Percentiles rank a stretch among this genome's conserved stretches.
These are phyloP conservation scores for Exophiala alcalophila DNA, from an alignment of 2,329 filamentous ascomycete genomes.

Conservation along the genomic window DNA sequence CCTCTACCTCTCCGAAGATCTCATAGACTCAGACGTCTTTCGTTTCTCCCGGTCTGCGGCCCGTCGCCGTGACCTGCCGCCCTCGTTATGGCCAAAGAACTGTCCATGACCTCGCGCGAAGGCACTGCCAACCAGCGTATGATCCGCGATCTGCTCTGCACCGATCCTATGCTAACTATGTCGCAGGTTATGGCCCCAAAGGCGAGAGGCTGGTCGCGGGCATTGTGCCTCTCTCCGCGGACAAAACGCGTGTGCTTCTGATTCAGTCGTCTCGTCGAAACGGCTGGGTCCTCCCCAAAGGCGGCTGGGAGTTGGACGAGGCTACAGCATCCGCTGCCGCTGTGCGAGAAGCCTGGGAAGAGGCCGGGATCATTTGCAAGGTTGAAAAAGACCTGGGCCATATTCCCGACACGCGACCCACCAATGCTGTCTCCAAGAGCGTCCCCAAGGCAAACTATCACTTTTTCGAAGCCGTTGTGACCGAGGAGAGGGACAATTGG, in stretches of 20 bases:
- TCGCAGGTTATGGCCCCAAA: conserved; percentile 79
- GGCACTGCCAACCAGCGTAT: conserved; percentile 51
- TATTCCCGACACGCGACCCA: conserved; percentile 73
- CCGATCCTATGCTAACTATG: conserved; percentile 11
- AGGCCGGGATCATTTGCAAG: conserved; percentile 84
- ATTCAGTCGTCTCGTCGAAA: conserved; percentile 89
- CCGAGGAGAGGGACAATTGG: conserved; percentile 81
- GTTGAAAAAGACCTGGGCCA: conserved; percentile 82
- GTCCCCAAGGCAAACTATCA: conserved; percentile 66
- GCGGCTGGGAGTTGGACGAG: conserved; percentile 96
- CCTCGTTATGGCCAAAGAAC: conserved; percentile 23
- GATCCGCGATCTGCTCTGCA: conserved; percentile 21
- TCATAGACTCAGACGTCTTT: conserved; percentile 5
- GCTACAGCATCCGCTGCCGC: conserved; percentile 78
- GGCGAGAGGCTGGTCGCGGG: conserved; percentile 95
- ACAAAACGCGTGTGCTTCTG: conserved; percentile 83
- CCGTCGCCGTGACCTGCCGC: conserved; percentile 4
- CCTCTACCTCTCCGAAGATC: conserved; percentile 2
- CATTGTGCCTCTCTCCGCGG: conserved; percentile 81
- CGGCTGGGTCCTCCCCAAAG: conserved; percentile 96
- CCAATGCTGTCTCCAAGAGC: conserved; percentile 50
- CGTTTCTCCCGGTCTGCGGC: conserved; percentile 4
- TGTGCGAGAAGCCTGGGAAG: conserved; percentile 93
- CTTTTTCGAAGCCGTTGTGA: conserved; percentile 76
- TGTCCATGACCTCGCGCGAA: conserved; percentile 46